Base-by-base conservation (phyloP, 108 stramenopile genomes). In the Skeletonema potamos region DNA sequence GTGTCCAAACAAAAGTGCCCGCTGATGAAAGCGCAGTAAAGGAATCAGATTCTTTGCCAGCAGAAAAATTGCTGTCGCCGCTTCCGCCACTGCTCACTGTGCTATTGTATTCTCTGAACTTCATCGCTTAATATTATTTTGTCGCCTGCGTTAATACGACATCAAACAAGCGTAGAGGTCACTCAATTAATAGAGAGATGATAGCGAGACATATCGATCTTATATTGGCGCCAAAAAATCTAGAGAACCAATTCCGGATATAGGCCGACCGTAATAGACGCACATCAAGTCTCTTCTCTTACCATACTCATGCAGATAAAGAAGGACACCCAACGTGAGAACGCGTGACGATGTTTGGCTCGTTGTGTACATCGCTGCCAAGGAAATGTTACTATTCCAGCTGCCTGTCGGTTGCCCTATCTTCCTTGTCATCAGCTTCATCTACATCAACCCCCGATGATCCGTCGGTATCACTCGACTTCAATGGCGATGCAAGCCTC, bases 401-500 rank as follows among this genome's bases (percentile, higher is more conserved):
- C 39, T 41, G 39, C 15, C n/a, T 41, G 39, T n/a, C 2, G 39
- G 15, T 41, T 15, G 13, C 39, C 48, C 20, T 18, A 5, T 24
- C 0, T 17, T 46, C 44, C 18, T n/a, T n/a, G n/a, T 46, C 46
- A 18, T 7, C 20, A 48, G 2, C 20, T 20, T 48, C 20, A 48
- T 22, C 46, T 4, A 34, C 7, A n/a, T 22, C 58, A 17, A 32
- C 58, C n/a, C 2, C 17, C 1, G 15, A 22, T 12, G 6, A 27
- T 2, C 56, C 74, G 15, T 46, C 37, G n/a, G 66, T 68, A 27
- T 59, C 66, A 36, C 61, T 76, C 17, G 44, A 20, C 12, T 76
- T 78, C 33, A 48, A 32, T 6, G 51, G 51, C 9, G 56, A 69
- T 32, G 27, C 37, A 20, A 46, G 57, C 30, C 22, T 81, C 9